These are phyloP conservation scores for Heterococcus sp. DNA, from an alignment of 108 stramenopile genomes.

Conservation along the genomic window DNA sequence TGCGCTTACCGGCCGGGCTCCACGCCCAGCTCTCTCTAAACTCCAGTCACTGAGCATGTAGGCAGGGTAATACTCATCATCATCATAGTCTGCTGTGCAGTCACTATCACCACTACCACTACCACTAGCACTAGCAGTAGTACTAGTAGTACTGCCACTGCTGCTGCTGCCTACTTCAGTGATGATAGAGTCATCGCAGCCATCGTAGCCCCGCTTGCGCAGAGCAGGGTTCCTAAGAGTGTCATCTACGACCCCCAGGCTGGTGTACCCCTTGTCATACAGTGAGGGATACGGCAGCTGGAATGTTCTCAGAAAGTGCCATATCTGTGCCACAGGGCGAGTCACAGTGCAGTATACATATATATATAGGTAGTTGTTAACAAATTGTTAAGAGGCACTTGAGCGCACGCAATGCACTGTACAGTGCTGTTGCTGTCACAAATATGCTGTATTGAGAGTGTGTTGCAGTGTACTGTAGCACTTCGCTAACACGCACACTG, in stretches of 20 bases:
- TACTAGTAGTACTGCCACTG: too few relatives aligned
- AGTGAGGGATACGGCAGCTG: constrained; percentile 84
- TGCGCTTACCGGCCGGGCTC: constrained; percentile 3
- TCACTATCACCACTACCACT: neutral
- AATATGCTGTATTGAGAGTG: too few relatives aligned
- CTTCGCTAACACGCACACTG: too few relatives aligned
- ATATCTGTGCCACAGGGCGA: constrained; percentile 74
- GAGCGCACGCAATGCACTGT: too few relatives aligned
- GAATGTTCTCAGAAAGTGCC: constrained; percentile 81
- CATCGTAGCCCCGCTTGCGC: constrained; percentile 1
- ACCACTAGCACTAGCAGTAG: too few relatives aligned
- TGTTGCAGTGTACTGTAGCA: too few relatives aligned
- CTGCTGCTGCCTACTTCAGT: too few relatives aligned
- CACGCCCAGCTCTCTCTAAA: constrained; percentile 29
- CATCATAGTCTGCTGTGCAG: neutral
- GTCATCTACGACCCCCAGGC: constrained; percentile 70
- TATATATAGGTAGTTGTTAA: too few relatives aligned
- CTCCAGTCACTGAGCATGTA: constrained; percentile 55
- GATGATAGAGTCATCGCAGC: too few relatives aligned
- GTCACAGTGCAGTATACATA: too few relatives aligned
- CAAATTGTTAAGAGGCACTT: too few relatives aligned
- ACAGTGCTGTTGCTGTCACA: neutral
- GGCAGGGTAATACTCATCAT: constrained; percentile 45
- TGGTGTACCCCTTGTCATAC: constrained; percentile 93
- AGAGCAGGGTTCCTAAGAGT: constrained; percentile 87